Conservation (phyloP, 2,329 filamentous ascomycete genomes). For the Ophiobolus disseminans region DNA sequence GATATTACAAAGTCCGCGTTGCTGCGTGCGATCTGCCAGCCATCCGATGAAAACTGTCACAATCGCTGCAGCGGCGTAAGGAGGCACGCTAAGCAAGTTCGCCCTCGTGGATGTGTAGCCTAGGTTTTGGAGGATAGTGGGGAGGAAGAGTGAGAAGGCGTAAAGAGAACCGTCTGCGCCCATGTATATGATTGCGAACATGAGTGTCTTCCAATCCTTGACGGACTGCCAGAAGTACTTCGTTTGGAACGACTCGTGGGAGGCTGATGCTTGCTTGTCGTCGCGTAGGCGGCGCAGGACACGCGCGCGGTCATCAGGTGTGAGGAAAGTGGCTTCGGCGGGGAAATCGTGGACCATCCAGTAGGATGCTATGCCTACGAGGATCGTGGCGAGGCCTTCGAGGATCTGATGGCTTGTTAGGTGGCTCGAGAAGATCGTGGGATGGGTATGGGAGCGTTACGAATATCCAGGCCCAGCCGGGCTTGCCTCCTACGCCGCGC, state of each 20-base stretch:
- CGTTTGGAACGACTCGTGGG: slow-evolving; percentile 77
- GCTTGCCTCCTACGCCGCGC: slow-evolving; percentile 63
- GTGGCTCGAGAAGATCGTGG: neutral
- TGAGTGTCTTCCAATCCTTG: slow-evolving; percentile 85
- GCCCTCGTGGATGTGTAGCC: slow-evolving; percentile 67
- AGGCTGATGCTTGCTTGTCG: slow-evolving; percentile 77
- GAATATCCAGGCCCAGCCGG: slow-evolving; percentile 56
- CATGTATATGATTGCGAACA: slow-evolving; percentile 79
- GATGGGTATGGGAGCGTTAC: slow-evolving; percentile 32
- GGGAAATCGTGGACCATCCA: slow-evolving; percentile 85
- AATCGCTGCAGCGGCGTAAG: slow-evolving; percentile 74
- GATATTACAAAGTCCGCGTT: slow-evolving; percentile 84
- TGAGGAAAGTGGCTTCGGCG: slow-evolving; percentile 75
- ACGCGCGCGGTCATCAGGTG: slow-evolving; percentile 71
- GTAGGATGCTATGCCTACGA: slow-evolving; percentile 69
- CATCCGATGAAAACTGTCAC: slow-evolving; percentile 75
- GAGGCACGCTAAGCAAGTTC: slow-evolving; percentile 77
- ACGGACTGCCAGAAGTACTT: slow-evolving; percentile 74
- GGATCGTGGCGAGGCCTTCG: slow-evolving; percentile 72
- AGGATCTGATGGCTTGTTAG: slow-evolving; percentile 54
- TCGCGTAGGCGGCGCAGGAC: slow-evolving; percentile 73
- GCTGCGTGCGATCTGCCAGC: slow-evolving; percentile 74
- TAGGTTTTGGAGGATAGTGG: slow-evolving; percentile 72
- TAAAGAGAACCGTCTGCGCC: slow-evolving; percentile 74
- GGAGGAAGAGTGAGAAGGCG: slow-evolving; percentile 78